Percentiles rank a stretch among this genome's conserved stretches.
Conservation (phyloP, 331 rosid species). For the Arachis monticola region DNA sequence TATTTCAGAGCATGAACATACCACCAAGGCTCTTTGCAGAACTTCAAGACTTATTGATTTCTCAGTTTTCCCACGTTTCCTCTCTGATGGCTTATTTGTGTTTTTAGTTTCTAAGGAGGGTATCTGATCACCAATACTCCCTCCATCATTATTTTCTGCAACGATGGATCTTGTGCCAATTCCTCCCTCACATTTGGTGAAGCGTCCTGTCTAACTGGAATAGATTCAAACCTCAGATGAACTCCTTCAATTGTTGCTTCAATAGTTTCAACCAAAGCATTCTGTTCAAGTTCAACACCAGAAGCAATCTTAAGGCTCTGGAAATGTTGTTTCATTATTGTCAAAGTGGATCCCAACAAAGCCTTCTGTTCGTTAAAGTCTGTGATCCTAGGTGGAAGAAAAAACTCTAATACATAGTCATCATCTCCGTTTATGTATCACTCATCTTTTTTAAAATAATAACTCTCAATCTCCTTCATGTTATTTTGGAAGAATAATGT, state of each 20-base stretch:
- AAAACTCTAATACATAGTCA: slow-evolving; percentile 85
- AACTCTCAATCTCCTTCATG: too few species aligned
- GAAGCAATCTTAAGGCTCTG: slow-evolving; percentile 85
- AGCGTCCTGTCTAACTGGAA: slow-evolving; percentile 49
- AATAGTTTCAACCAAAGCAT: slow-evolving; percentile 63
- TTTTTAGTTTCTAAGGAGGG: slow-evolving; percentile 57
- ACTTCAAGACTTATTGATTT: slow-evolving; percentile 91
- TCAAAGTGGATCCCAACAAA: slow-evolving; percentile 76
- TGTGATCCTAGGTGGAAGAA: slow-evolving; percentile 69
- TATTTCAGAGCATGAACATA: slow-evolving; percentile 34
- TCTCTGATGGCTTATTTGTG: slow-evolving; percentile 62
- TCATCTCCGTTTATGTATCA: slow-evolving; percentile 52
- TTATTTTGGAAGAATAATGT: too few species aligned
- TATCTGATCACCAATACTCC: slow-evolving; percentile 38
- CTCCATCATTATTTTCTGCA: slow-evolving; percentile 53
- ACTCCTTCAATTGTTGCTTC: slow-evolving; percentile 59
- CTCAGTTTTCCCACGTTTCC: slow-evolving; percentile 93
- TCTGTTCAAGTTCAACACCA: slow-evolving; percentile 68
- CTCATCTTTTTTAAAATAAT: too few species aligned
- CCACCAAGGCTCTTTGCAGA: slow-evolving; percentile 93
- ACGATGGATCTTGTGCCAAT: slow-evolving; percentile 48
- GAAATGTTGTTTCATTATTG: slow-evolving; percentile 75
- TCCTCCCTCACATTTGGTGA: slow-evolving; percentile 54
- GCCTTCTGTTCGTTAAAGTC: slow-evolving; percentile 59
- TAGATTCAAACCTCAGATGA: slow-evolving; percentile 55